Percentiles rank a stretch among this genome's conserved stretches.
Evolutionary conservation across 768 basidiomycete species (phyloP).

Genomic region (Mycena latifolia): DNA sequence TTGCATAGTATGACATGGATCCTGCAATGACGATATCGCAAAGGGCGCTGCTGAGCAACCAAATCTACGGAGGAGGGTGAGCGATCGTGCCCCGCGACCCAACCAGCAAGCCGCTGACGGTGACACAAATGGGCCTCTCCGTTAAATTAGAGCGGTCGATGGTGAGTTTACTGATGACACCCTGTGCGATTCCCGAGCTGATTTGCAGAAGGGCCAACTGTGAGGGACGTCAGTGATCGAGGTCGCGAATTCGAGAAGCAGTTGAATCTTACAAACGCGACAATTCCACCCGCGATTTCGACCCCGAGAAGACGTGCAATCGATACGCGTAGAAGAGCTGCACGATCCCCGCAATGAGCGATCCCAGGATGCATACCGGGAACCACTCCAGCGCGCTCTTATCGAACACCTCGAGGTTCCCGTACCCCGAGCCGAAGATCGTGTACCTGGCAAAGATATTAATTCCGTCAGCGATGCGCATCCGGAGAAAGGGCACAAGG

Average conservation of each 20-base stretch:
- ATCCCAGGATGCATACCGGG: slow-evolving; percentile 18
- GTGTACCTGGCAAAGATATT: slow-evolving; percentile 18
- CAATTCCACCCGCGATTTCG: slow-evolving; percentile 36
- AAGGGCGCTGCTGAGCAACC: slow-evolving; percentile 48
- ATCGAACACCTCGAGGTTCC: slow-evolving; percentile 19
- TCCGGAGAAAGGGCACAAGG: neutral
- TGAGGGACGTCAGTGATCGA: neutral
- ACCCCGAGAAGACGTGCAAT: slow-evolving; percentile 41
- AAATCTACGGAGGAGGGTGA: slow-evolving; percentile 37
- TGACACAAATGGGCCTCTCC: slow-evolving; percentile 26
- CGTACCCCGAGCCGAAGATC: slow-evolving; percentile 30
- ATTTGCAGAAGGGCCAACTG: slow-evolving; percentile 28
- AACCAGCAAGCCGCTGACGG: neutral
- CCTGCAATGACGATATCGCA: slow-evolving; percentile 48
- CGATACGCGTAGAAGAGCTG: slow-evolving; percentile 48
- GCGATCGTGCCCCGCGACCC: neutral
- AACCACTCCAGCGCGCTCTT: slow-evolving; percentile 40
- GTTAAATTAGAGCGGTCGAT: slow-evolving; percentile 16
- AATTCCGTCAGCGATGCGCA: no score
- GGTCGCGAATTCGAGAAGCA: slow-evolving; percentile 23
- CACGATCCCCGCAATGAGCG: slow-evolving; percentile 40
- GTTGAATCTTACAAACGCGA: slow-evolving; percentile 40
- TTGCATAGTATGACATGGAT: slow-evolving; percentile 48
- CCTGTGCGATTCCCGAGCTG: slow-evolving; percentile 23
- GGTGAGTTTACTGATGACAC: slow-evolving; percentile 18